Percentiles rank a stretch among this genome's conserved stretches.
Evolutionary conservation across 2,329 filamentous ascomycete species (phyloP).

Genomic region (Capronia coronata): DNA sequence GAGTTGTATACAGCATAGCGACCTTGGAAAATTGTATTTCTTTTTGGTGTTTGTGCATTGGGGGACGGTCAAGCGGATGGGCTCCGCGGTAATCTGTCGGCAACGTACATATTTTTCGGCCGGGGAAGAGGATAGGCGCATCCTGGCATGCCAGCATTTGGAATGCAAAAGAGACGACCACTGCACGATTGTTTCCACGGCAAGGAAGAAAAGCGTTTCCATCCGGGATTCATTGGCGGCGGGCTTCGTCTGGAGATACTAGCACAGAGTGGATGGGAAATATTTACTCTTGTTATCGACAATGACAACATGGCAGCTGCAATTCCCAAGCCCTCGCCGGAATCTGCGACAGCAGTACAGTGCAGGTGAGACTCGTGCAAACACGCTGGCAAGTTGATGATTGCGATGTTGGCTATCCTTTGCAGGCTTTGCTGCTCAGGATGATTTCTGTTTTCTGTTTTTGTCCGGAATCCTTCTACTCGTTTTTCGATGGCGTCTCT

Average conservation of each 20-base stretch:
- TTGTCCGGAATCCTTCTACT: neutral
- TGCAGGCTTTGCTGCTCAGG: neutral
- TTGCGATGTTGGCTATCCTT: neutral
- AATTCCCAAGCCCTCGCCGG: too few relatives aligned
- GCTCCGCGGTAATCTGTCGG: conserved; percentile 8
- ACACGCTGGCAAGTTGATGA: neutral
- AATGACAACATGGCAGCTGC: too few relatives aligned
- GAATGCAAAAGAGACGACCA: conserved; percentile 9
- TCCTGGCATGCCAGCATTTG: conserved; percentile 11
- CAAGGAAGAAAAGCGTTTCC: conserved; percentile 10
- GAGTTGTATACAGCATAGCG: conserved; percentile 19
- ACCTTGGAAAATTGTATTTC: neutral
- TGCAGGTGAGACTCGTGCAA: neutral
- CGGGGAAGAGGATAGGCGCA: conserved; percentile 10
- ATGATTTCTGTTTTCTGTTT: neutral
- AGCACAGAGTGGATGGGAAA: conserved; percentile 3
- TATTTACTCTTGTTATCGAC: conserved; percentile 2
- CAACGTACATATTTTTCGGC: conserved; percentile 6
- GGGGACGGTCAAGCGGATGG: neutral
- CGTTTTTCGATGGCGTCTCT: neutral
- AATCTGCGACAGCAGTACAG: too few relatives aligned
- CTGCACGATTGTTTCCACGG: neutral
- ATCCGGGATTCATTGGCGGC: neutral
- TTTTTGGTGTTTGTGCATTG: conserved; percentile 6
- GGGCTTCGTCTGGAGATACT: neutral